Evolutionary conservation across 108 stramenopile species (phyloP), one percentile per base, ranked within the genome.

Genomic region (Nitzschia inconspicua): DNA sequence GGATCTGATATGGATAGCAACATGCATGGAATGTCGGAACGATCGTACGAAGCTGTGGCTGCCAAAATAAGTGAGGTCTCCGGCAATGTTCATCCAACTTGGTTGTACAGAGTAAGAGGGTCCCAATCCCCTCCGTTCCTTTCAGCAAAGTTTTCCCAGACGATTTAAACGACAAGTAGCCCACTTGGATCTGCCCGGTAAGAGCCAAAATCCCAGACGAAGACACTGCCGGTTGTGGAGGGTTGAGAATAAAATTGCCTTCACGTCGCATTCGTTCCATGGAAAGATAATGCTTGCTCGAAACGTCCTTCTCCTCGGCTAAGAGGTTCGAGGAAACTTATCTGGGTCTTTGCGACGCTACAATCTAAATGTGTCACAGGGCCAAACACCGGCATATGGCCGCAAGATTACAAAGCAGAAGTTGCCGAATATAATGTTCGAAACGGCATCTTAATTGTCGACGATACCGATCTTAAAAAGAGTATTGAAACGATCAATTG

Each of bases 371-470:
- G 20, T 72, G 82, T 31, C 60, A 70, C 8, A 52, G 65, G 8
- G 66, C 83, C 13, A 78, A 78, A 16, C 72, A 85, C 4, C 60
- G 64, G 13, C 73, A 87, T 6, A 57, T 77, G 34, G 81, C 87
- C 8, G 70, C 87, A 2, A 52, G 87, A 1, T 47, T 86, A 1
- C 72, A 80, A n/a, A 58, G 74, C 62, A 20, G 83, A 92, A 59
- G 63, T 83, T 23, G 83, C 79, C 0, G 91, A 89, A 43, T 72
- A 85, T 23, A 60, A 78, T 37, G 72, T 87, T 11, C 43, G 70
- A 11, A 75, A 75, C 32, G 79, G 82, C 23, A 68, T 82, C n/a
- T 76, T 76, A 85, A 22, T 48, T 72, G 13, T 84, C 63, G 47
- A 60, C 78, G 27, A 54, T 54, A n/a, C n/a, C n/a, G n/a, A n/a